Conservation (phyloP, 257 asterid genomes). For the Marsdenia floribunda region DNA sequence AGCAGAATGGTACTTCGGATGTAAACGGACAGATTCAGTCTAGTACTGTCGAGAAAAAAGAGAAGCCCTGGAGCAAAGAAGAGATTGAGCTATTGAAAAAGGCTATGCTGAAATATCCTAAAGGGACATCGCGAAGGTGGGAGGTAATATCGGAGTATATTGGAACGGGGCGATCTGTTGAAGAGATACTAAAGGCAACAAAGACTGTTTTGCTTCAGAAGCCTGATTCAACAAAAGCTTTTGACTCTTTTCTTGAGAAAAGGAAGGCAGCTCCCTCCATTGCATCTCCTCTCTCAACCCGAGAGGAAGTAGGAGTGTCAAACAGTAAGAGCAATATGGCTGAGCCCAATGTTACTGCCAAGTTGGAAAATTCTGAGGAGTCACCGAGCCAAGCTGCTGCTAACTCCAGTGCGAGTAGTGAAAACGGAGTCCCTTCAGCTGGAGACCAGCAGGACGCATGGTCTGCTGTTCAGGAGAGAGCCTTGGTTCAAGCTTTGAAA, state of each 20-base stretch:
- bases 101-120: constrained; percentile 82
- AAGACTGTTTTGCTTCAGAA: constrained; percentile 94
- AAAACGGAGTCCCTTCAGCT: constrained; percentile 36
- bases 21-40: constrained; percentile 30
- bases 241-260: constrained; percentile 93
- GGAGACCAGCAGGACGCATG: constrained; percentile 63
- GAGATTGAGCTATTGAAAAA: constrained; percentile 92
- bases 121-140: constrained; percentile 96
- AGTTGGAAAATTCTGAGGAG: constrained; percentile 24
- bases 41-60: constrained; percentile 48
- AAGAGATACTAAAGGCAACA: constrained; percentile 93
- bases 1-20: constrained; percentile 53
- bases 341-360: constrained; percentile 27
- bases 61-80: constrained; percentile 71
- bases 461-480: constrained; percentile 84
- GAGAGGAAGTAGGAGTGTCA: constrained; percentile 46
- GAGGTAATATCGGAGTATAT: constrained; percentile 91
- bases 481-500: constrained; percentile 80
- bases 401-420: constrained; percentile 28
- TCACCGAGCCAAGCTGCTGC: constrained; percentile 28
- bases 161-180: constrained; percentile 84
- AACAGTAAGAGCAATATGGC: constrained; percentile 18
- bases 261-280: constrained; percentile 70
- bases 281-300: constrained; percentile 83
- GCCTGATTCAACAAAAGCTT: constrained; percentile 87